Evolutionary conservation across 768 basidiomycete species (phyloP), one percentile per base, ranked within the genome.

Genomic region (Cantharellus cinnabarinus): DNA sequence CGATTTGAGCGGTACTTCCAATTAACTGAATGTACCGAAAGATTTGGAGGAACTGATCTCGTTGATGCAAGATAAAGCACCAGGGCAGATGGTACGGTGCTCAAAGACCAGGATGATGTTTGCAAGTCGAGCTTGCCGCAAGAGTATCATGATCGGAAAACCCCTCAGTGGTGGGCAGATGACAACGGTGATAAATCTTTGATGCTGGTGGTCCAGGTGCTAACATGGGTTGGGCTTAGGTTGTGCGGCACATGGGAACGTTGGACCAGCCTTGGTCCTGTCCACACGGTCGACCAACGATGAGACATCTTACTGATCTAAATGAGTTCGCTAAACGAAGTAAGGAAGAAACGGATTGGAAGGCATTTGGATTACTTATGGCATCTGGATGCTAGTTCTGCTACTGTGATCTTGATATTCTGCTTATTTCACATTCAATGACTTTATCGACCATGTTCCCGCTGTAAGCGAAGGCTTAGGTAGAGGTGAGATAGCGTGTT

Each of bases 31-130:
- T 29, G 41, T 3, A n/a, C 5, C n/a, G 41, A 34, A 66, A 94
- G 93, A 98, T 69, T 74, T 98, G 15, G 93, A 94, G 69, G 95
- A 98, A 66, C 75, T 99, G 4, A 76, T 99, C 34, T 81, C 93
- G 64, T 72, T 94, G 10, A 75, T 99, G 71, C 79, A 79, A 42
- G 86, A 93, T 65, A 74, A 77, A 4, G 82, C 89, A 0, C 69
- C 74, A 0, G 86, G 88, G 2, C 79, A 83, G 65, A 85, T 89
- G 78, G 87, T 95, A 0, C 76, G 95, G 29, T 95, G 90, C 66
- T 84, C 85, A 14, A 98, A 98, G 69, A 89, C 87, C 14, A 78
- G 91, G 14, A 76, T 82, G 3, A 97, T 99, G 93, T 97, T 99
- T 67, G 95, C 95, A 0, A 87, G 83, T 78, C 79, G 93, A 41